Evolutionary conservation across 306 rosid genomes (phyloP), one percentile per base, ranked within the genome.

Genomic region (Adenanthera pavonina): DNA sequence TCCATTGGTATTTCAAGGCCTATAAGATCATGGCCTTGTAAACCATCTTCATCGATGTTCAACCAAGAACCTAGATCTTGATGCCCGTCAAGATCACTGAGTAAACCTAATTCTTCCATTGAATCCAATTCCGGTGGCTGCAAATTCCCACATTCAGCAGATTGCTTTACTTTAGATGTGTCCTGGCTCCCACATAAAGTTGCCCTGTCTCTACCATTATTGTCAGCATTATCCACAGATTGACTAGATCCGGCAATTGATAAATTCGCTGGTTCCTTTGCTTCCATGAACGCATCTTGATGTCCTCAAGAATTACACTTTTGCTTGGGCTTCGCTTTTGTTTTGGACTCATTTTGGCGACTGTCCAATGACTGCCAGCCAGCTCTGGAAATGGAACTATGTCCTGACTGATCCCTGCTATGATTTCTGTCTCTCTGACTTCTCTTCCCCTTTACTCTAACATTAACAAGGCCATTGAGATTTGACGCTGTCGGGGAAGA

Each of bases 1-100:
- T 94, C 98, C 96, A 94, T 94, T 14, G 98, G 97, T 80, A 94
- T 92, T 79, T 88, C 91, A 6, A 92, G 94, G 83, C 94, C 97
- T 19, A 91, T 76, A 48, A 84, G 88, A 76, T 92, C 96, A 78
- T 88, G 85, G 68, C 91, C 97, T 86, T 82, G 87, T 85, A 94
- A 57, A 70, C 90, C 92, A 19, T 89, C 97, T 2, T 90, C 94
- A 16, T 94, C 98, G 53, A 94, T 87, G 86, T 89, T 89, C 82
- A 94, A 87, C 97, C 96, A 94, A 36, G 94, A 78, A 83, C 80
- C 69, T 6, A 92, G 85, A 80, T 91, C 94, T 60, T 85, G 92
- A 38, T 85, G 82, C 52, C 75, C 94, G 25, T 62, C 91, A 71
- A 89, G 86, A 11, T 86, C 93, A 30, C 84, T 80, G 20, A 88